Percentiles rank a stretch among this genome's conserved stretches.
phyloP scores from a whole-genome alignment of 1,139 yeast genomes.

The Geotrichum klebahnii region DNA sequence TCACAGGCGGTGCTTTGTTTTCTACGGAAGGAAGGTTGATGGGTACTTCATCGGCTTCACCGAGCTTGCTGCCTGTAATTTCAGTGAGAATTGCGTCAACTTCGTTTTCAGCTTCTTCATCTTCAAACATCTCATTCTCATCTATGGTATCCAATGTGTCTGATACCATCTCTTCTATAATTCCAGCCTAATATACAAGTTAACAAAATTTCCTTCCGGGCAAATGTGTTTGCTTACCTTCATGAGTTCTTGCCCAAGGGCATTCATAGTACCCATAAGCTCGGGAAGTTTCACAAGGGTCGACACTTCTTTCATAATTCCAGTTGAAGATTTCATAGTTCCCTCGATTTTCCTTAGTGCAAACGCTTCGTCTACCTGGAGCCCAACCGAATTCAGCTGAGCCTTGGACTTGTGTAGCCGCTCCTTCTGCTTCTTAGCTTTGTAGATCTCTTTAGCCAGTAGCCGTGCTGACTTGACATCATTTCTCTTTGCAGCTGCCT shows the following conservation, averaged over 20 bases:
- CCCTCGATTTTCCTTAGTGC: slow-evolving; percentile 79
- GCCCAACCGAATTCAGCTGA: slow-evolving; percentile 74
- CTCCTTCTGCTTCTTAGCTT: slow-evolving; percentile 67
- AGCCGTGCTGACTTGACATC: slow-evolving; percentile 71
- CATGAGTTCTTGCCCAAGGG: slow-evolving; percentile 79
- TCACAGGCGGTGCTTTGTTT: slow-evolving; percentile 16
- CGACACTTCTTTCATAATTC: slow-evolving; percentile 85
- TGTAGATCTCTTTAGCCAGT: slow-evolving; percentile 78
- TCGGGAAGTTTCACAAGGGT: slow-evolving; percentile 74
- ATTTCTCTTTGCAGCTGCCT: slow-evolving; percentile 69
- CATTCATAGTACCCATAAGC: slow-evolving; percentile 78
- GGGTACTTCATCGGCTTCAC: slow-evolving; percentile 40
- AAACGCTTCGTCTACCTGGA: slow-evolving; percentile 91
- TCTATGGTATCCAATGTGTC: slow-evolving; percentile 74
- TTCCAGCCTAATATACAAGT: slow-evolving; percentile 51
- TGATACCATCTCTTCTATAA: slow-evolving; percentile 92
- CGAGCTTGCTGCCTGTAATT: slow-evolving; percentile 47
- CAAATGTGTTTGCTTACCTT: slow-evolving; percentile 37
- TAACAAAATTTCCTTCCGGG: neutral
- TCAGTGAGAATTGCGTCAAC: slow-evolving; percentile 54
- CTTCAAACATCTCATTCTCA: slow-evolving; percentile 64
- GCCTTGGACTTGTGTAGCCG: slow-evolving; percentile 78
- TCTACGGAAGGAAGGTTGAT: slow-evolving; percentile 35
- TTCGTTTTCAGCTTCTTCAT: slow-evolving; percentile 69
- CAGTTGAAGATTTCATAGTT: slow-evolving; percentile 73